Percentiles rank a stretch among this genome's conserved stretches.
These are phyloP conservation scores for Clathrus columnatus DNA, from an alignment of 768 basidiomycete genomes.

Conservation along the genomic window DNA sequence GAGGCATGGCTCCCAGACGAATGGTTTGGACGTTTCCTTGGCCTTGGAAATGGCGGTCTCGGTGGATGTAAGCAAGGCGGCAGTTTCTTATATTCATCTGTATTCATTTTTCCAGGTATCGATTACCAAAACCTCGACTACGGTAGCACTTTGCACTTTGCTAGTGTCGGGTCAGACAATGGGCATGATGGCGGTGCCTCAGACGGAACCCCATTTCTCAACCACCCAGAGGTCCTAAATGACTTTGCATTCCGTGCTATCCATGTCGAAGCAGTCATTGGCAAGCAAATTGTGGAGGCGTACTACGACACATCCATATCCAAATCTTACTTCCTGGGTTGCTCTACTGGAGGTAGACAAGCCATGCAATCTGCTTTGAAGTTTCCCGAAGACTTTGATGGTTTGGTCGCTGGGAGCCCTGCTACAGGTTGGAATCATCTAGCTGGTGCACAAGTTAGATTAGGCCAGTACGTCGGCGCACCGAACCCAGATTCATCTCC, in stretches of 20 bases:
- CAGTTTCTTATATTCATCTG: neutral
- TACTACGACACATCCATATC: slow-evolving; percentile 18
- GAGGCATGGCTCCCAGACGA: slow-evolving; percentile 26
- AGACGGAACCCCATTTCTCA: slow-evolving; percentile 13
- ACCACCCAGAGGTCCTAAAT: slow-evolving; percentile 20
- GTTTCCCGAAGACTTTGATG: slow-evolving; percentile 28
- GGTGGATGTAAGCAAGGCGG: slow-evolving; percentile 17
- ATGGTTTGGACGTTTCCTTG: slow-evolving; percentile 23
- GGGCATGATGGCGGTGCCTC: slow-evolving; percentile 18
- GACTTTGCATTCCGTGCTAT: slow-evolving; percentile 23
- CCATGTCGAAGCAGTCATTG: slow-evolving; percentile 20
- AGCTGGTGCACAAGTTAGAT: slow-evolving; percentile 14
- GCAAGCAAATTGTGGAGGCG: slow-evolving; percentile 20
- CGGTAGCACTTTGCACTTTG: slow-evolving; percentile 18
- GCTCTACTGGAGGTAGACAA: slow-evolving; percentile 25
- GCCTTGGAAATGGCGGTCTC: slow-evolving; percentile 22
- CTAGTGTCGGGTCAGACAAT: slow-evolving; percentile 18
- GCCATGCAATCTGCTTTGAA: slow-evolving; percentile 20
- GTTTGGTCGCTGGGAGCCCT: slow-evolving; percentile 25
- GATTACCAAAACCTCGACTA: slow-evolving; percentile 15
- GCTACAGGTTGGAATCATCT: slow-evolving; percentile 20
- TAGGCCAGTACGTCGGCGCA: slow-evolving; percentile 11
- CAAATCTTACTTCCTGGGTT: slow-evolving; percentile 25
- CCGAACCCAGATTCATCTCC: slow-evolving; percentile 12
- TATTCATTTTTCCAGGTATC: slow-evolving; percentile 15